Conservation (phyloP, 352 stramenopile species). For the Sclerospora graminicola region DNA sequence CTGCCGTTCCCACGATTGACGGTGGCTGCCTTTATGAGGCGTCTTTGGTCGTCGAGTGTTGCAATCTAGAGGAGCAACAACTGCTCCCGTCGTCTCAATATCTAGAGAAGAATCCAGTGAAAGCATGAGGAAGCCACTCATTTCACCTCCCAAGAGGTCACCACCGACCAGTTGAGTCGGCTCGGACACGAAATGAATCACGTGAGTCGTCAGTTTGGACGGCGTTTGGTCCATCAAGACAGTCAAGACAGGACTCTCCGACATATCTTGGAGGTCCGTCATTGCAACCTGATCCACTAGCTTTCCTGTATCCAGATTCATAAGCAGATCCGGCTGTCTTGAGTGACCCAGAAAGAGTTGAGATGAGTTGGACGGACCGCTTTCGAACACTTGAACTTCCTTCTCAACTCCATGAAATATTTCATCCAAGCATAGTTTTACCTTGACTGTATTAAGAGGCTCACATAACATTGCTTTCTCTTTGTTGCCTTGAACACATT, state of each 20-base stretch:
- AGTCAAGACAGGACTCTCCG: background rate
- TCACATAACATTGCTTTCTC: background rate
- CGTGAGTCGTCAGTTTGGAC: constrained; percentile 5
- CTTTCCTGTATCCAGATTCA: constrained; percentile 29
- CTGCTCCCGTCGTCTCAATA: constrained; percentile 29
- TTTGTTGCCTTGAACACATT: background rate
- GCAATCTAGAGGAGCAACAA: constrained; percentile 17
- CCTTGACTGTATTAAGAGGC: constrained; percentile 14
- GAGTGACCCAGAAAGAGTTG: constrained; percentile 42
- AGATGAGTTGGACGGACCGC: constrained; percentile 26
- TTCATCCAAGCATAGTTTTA: constrained; percentile 25
- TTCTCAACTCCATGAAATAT: constrained; percentile 24
- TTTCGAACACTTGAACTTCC: constrained; percentile 32
- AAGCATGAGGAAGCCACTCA: constrained; percentile 72
- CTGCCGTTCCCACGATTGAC: constrained; percentile 40
- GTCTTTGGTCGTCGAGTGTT: background rate
- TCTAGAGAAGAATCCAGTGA: constrained; percentile 36
- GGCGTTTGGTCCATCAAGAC: background rate
- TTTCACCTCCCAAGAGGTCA: constrained; percentile 30
- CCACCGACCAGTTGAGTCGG: constrained; percentile 31
- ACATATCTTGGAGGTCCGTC: background rate
- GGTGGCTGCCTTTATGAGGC: constrained; percentile 5
- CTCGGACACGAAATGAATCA: constrained; percentile 48
- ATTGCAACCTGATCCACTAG: constrained; percentile 12
- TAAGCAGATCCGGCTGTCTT: constrained; percentile 32